A percentile compares a stretch with the other conserved stretches of the same genome.
These are phyloP conservation scores for Leccinellum albellum DNA, from an alignment of 768 basidiomycete genomes.

Conservation along the genomic window DNA sequence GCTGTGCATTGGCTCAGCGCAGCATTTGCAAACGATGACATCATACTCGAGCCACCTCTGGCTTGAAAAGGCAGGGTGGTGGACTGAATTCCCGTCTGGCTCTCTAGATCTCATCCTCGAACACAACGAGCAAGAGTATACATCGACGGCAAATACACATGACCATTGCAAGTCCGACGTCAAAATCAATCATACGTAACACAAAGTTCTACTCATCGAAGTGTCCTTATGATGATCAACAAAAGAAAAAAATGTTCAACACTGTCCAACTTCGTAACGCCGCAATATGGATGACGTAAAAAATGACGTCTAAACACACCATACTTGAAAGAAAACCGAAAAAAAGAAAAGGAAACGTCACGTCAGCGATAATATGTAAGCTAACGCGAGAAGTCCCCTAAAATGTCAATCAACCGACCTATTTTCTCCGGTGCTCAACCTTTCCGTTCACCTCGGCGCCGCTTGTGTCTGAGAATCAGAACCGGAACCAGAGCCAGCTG, in stretches of 20 bases:
- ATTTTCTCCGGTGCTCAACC: background rate
- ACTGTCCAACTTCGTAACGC: too few relatives aligned
- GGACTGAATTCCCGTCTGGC: background rate
- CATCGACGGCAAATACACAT: background rate
- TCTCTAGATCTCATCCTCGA: background rate
- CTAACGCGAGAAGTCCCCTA: background rate
- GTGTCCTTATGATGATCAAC: conserved; percentile 1
- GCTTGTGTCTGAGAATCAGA: background rate
- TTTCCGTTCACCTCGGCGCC: background rate
- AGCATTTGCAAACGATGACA: conserved; percentile 1
- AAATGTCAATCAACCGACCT: background rate
- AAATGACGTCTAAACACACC: background rate
- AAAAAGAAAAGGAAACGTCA: background rate
- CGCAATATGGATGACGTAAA: background rate
- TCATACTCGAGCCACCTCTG: background rate
- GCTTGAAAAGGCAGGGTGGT: background rate
- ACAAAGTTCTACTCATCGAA: background rate
- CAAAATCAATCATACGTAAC: conserved; percentile 13
- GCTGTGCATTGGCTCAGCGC: background rate
- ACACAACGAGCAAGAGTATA: background rate
- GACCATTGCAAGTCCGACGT: conserved; percentile 1
- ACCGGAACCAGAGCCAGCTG: background rate
- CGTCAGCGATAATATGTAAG: background rate
- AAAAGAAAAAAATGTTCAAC: background rate
- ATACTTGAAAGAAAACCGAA: background rate